phyloP scores from a whole-genome alignment of 2,329 filamentous ascomycete genomes.

The Xylariaceae sp. region DNA sequence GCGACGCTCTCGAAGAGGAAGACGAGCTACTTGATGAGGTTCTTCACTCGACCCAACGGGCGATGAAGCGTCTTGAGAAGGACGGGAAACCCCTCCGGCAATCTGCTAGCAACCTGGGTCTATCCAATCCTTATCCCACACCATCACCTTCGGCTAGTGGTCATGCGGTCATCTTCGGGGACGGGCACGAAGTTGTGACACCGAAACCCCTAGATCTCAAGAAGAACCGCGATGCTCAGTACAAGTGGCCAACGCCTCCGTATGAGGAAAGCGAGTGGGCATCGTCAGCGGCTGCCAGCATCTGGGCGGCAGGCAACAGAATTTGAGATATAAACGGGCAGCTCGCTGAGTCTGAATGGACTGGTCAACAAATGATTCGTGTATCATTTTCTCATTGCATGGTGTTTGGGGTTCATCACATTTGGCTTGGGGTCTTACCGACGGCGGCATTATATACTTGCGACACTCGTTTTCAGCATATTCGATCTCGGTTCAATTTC shows the following conservation, averaged over 20 bases:
- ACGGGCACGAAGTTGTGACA: slow-evolving; percentile 55
- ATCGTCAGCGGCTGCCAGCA: slow-evolving; percentile 74
- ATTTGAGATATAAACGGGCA: slow-evolving; percentile 37
- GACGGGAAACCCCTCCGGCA: slow-evolving; percentile 52
- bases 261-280: slow-evolving; percentile 95
- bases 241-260: slow-evolving; percentile 92
- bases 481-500: slow-evolving; percentile 24
- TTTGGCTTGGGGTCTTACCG: slow-evolving; percentile 8
- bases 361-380: slow-evolving; percentile 8
- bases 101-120: slow-evolving; percentile 58
- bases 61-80: slow-evolving; percentile 66
- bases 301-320: slow-evolving; percentile 67
- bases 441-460: slow-evolving; percentile 24
- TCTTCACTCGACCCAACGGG: slow-evolving; percentile 70
- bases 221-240: slow-evolving; percentile 48
- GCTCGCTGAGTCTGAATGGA: slow-evolving; percentile 1
- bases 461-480: slow-evolving; percentile 24
- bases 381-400: slow-evolving; percentile 29
- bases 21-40: slow-evolving; percentile 93
- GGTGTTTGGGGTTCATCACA: slow-evolving; percentile 25
- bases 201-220: slow-evolving; percentile 69
- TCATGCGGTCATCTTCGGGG: slow-evolving; percentile 70
- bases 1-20: slow-evolving; percentile 94
- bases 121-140: slow-evolving; percentile 61
- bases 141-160: slow-evolving; percentile 78